Base-by-base conservation (phyloP, 805 yeast genomes). In the Saccharomycopsis schoenii region DNA sequence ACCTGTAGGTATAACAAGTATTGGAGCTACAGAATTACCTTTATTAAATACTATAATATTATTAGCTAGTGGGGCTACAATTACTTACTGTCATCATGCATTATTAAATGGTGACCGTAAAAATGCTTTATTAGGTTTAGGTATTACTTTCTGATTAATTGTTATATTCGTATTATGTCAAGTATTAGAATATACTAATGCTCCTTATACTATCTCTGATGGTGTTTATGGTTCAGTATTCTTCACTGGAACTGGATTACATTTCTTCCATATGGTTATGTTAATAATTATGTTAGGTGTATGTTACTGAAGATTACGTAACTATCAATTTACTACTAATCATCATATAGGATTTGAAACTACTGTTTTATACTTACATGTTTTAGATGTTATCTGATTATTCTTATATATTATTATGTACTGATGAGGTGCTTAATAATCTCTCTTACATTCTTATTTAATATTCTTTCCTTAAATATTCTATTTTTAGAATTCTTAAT, bases 381-480 rank as follows among this genome's bases (percentile, higher is more conserved):
- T 68, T 42, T 61, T 68, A 62, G 71, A 68, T 68, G 65, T 68
- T 40, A 67, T 68, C 57, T 68, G 71, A 68, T 65, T 68, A 66
- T 67, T 68, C 60, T 61, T 68, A 62, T 68, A 65, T 56, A 64
- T 68, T 34, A 59, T 68, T 29, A 63, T 67, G 63, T 68, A 68
- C 59, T 68, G 68, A 63, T 68, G 70, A 67, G 70, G 68, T 54
- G 56, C 66, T 47, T 68, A 68, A 66, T 55, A 12, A 25, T 52
- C n/a, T 24, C 10, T 56, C 40, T 47, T 15, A 51, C 17, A 29
- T 29, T 29, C 4, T 17, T 56, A 25, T n/a, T 56, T 56, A 56
- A 11, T 41, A 40, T 42, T 19, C 41, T 14, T 56, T 19, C n/a
- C 6, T 40, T 41, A 39, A 41, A 9, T 55, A 39, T n/a, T n/a